Evolutionary conservation across 2,329 filamentous ascomycete genomes (phyloP), one percentile per base, ranked within the genome.

Genomic region (Didymellaceae sp.): DNA sequence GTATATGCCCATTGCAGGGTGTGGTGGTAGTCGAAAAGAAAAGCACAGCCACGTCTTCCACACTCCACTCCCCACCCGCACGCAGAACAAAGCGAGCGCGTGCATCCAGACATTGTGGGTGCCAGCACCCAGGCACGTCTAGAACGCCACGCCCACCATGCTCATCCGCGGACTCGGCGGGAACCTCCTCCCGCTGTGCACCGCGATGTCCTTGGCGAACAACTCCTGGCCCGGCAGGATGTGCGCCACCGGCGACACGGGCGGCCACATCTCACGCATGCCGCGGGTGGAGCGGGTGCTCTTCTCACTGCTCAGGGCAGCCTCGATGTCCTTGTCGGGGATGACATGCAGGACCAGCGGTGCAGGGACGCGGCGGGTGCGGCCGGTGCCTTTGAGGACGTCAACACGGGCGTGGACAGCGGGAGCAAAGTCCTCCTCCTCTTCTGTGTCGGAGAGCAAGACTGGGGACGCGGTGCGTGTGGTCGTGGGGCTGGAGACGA

Each of bases 91-190:
- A n/a, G n/a, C n/a, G n/a, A n/a, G n/a, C n/a, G n/a, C n/a, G n/a
- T n/a, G n/a, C n/a, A n/a, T n/a, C n/a, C n/a, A n/a, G n/a, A n/a
- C n/a, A n/a, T n/a, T 41, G 39, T 37, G 33, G 17, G 45, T 49
- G 45, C 46, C 39, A 44, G 33, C 39, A 50, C 40, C 18, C 9
- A 22, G 31, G 2, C 26, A 17, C 24, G 3, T 14, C 16, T 62
- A 73, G 46, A 72, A 72, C 2, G 70, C 70, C n/a, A 73, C 61
- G 17, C 70, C 70, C 20, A 72, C 70, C 0, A 63, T 63, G 6
- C 45, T 46, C 0, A 63, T 63, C 7, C 44, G 46, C 1, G 62
- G 57, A 28, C 58, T 65, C 44, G 50, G 48, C 8, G 42, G 48
- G 26, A 48, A 51, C 28, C 56, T 51, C 18, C 57, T 39, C 18